Evolutionary conservation across 75 land plant genomes (phyloP).

Genomic region (Isoetes taiwanensis): DNA sequence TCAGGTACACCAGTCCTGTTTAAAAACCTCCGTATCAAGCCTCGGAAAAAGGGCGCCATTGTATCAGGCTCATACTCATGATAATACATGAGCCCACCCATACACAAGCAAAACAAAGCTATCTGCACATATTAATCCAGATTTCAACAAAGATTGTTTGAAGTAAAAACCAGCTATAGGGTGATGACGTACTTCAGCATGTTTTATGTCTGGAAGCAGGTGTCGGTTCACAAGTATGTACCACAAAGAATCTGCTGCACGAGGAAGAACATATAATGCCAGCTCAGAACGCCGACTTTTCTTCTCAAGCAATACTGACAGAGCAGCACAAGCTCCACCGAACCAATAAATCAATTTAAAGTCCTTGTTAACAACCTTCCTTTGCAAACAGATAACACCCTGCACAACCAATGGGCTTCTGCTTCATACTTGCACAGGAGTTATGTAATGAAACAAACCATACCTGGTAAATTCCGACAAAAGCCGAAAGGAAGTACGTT

Average conservation of each 20-base stretch:
- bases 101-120: conserved; percentile 67
- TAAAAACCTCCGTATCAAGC: conserved; percentile 68
- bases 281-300: conserved; percentile 70
- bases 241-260: conserved; percentile 93
- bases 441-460: neutral
- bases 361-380: conserved; percentile 70
- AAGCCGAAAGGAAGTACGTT: conserved; percentile 82
- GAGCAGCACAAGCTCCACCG: conserved; percentile 63
- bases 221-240: conserved; percentile 80
- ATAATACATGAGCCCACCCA: conserved; percentile 95
- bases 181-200: conserved; percentile 60
- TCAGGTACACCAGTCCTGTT: conserved; percentile 62
- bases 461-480: conserved; percentile 95
- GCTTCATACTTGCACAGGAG: too few relatives aligned
- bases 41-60: conserved; percentile 86
- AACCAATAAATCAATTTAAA: conserved; percentile 80
- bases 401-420: too few relatives aligned
- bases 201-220: conserved; percentile 63
- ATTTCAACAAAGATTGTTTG: neutral
- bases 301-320: conserved; percentile 80
- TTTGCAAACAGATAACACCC: conserved; percentile 61
- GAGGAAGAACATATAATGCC: conserved; percentile 88
- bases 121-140: too few relatives aligned
- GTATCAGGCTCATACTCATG: conserved; percentile 90
- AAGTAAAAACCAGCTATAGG: neutral